These are phyloP conservation scores for Phytophthora idaei DNA, from an alignment of 352 stramenopile genomes.

Conservation along the genomic window DNA sequence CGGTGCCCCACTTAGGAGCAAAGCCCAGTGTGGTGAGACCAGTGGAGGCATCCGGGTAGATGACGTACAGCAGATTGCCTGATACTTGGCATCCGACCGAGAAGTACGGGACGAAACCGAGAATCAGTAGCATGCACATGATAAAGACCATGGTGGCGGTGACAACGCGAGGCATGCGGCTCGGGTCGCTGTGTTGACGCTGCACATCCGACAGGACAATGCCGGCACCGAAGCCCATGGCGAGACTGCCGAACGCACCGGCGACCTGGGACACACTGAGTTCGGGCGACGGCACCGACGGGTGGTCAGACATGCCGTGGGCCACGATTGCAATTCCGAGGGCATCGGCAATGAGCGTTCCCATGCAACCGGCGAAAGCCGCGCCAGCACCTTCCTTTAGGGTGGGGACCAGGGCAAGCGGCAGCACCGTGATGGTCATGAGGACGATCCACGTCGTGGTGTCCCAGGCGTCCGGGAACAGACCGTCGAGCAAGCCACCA, in stretches of 20 bases:
- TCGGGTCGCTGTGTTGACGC: conserved; percentile 49
- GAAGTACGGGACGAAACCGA: conserved; percentile 57
- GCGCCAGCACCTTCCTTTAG: conserved; percentile 65
- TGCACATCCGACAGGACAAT: conserved; percentile 68
- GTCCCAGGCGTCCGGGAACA: conserved; percentile 58
- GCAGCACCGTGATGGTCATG: conserved; percentile 58
- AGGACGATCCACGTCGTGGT: conserved; percentile 67
- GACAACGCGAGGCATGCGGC: conserved; percentile 34
- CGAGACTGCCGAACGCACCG: conserved; percentile 66
- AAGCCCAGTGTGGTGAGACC: conserved; percentile 51
- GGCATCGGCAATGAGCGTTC: conserved; percentile 42
- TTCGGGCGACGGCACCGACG: conserved; percentile 47
- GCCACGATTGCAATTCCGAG: conserved; percentile 32
- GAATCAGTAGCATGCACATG: conserved; percentile 54
- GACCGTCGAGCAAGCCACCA: conserved; percentile 51
- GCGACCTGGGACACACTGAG: conserved; percentile 56
- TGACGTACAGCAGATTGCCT: conserved; percentile 69
- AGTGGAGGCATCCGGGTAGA: conserved; percentile 42
- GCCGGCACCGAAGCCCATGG: conserved; percentile 62
- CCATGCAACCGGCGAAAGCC: conserved; percentile 60
- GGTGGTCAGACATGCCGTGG: conserved; percentile 41
- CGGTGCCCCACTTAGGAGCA: conserved; percentile 40
- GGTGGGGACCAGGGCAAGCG: conserved; percentile 59
- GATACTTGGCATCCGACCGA: conserved; percentile 65
- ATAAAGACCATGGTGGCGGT: conserved; percentile 61